Evolutionary conservation across 1,284 basidiomycete genomes (phyloP).

Genomic region (Lignosus rhinocerotis): DNA sequence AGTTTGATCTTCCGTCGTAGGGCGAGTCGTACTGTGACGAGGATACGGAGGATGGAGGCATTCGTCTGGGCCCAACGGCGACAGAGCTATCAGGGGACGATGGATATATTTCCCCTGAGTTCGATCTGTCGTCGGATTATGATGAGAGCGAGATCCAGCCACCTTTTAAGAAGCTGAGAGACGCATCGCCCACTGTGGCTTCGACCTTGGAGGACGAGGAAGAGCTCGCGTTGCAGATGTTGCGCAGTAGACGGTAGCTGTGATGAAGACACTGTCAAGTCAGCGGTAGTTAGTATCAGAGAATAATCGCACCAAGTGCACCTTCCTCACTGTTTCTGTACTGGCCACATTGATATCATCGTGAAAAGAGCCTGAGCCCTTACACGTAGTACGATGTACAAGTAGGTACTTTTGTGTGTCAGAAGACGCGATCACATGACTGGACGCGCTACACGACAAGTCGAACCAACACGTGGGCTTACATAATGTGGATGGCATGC

Average conservation of each 20-base stretch:
- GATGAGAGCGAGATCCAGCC: slow-evolving; percentile 38
- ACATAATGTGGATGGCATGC: slow-evolving; percentile 24
- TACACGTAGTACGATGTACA: too few species aligned
- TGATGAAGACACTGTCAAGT: too few species aligned
- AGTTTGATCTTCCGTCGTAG: background rate
- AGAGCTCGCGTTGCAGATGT: slow-evolving; percentile 30
- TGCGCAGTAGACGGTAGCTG: slow-evolving; percentile 25
- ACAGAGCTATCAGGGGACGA: slow-evolving; percentile 52
- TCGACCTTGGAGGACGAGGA: slow-evolving; percentile 31
- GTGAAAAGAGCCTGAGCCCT: too few species aligned
- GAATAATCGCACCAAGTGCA: too few species aligned
- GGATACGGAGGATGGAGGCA: slow-evolving; percentile 25
- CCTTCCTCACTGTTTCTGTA: too few species aligned
- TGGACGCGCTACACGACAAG: slow-evolving; percentile 21
- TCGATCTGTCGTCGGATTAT: slow-evolving; percentile 58
- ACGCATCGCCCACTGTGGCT: background rate
- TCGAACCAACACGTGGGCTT: slow-evolving; percentile 24
- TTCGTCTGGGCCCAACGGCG: slow-evolving; percentile 28
- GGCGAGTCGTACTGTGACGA: slow-evolving; percentile 24
- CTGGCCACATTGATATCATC: too few species aligned
- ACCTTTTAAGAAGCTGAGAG: slow-evolving; percentile 36
- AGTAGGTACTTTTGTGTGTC: too few species aligned
- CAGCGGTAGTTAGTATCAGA: too few species aligned
- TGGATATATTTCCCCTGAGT: slow-evolving; percentile 73
- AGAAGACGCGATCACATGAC: slow-evolving; percentile 19